Evolutionary conservation across 192 early-diverging fungal species (phyloP).

Genomic region (Mortierella antarctica): DNA sequence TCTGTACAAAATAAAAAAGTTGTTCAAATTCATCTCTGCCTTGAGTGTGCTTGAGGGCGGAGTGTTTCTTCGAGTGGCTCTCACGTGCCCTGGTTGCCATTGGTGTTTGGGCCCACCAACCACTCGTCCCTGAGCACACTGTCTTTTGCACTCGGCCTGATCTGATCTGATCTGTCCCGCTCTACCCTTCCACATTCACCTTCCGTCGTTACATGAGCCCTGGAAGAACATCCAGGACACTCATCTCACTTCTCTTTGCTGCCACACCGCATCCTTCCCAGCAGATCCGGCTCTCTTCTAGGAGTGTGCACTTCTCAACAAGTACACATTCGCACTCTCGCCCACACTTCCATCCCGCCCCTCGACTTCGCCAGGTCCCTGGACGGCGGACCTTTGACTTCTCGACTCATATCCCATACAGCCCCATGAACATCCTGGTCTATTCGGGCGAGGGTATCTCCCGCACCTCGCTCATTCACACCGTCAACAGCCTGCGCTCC

Average conservation of each 20-base stretch:
- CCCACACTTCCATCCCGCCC: neutral
- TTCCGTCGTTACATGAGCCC: neutral
- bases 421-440: slow-evolving; percentile 82
- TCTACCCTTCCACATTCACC: neutral
- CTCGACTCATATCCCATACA: slow-evolving; percentile 39
- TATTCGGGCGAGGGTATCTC: slow-evolving; percentile 86
- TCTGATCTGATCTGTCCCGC: neutral
- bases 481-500: slow-evolving; percentile 75
- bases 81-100: too few relatives aligned
- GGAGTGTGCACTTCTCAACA: neutral
- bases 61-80: too few relatives aligned
- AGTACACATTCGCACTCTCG: neutral
- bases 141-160: neutral
- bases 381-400: slow-evolving; percentile 35
- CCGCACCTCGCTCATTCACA: slow-evolving; percentile 66
- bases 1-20: neutral
- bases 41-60: too few relatives aligned
- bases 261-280: neutral
- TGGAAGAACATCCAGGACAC: neutral
- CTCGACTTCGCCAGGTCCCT: neutral
- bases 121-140: too few relatives aligned
- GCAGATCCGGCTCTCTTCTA: neutral
- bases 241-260: neutral
- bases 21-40: neutral
- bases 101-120: too few relatives aligned